These are phyloP conservation scores for Epithele typhae DNA, from an alignment of 768 basidiomycete genomes.

Conservation along the genomic window DNA sequence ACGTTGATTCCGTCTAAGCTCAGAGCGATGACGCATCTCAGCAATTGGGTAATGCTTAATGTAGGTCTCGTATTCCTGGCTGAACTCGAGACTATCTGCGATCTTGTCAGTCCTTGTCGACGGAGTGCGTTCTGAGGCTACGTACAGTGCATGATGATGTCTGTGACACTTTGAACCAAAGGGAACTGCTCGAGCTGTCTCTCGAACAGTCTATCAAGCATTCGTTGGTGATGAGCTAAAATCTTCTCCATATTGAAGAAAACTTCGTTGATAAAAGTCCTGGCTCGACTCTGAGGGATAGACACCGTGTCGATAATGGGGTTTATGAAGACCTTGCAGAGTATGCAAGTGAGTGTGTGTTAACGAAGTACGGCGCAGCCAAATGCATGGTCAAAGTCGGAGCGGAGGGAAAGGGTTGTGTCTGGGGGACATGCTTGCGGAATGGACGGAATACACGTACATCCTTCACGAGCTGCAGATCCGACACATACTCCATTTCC, in stretches of 20 bases:
- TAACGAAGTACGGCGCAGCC: no score
- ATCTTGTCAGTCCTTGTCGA: no score
- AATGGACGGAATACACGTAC: conserved; percentile 29
- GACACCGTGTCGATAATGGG: conserved; percentile 59
- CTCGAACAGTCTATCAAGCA: conserved; percentile 69
- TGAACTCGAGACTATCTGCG: conserved; percentile 6
- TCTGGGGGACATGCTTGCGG: no score
- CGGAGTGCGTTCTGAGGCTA: conserved; percentile 10
- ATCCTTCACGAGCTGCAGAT: conserved; percentile 67
- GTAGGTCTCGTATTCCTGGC: conserved; percentile 63
- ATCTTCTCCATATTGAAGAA: conserved; percentile 82
- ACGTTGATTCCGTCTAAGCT: conserved; percentile 60
- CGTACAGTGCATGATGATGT: conserved; percentile 79
- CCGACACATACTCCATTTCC: conserved; percentile 84
- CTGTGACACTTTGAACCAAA: conserved; percentile 75
- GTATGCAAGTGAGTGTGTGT: not conserved
- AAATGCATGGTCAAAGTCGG: no score
- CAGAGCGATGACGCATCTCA: conserved; percentile 75
- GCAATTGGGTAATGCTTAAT: conserved; percentile 88
- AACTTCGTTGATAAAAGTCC: conserved; percentile 72
- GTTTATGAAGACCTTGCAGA: conserved; percentile 62
- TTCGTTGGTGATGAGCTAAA: conserved; percentile 55
- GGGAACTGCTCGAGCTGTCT: conserved; percentile 86
- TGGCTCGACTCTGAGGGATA: conserved; percentile 54
- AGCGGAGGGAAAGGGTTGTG: no score